A percentile compares a stretch with the other conserved stretches of the same genome.
Evolutionary conservation across 768 basidiomycete species (phyloP).

Genomic region (Nevesoporus exiguus): DNA sequence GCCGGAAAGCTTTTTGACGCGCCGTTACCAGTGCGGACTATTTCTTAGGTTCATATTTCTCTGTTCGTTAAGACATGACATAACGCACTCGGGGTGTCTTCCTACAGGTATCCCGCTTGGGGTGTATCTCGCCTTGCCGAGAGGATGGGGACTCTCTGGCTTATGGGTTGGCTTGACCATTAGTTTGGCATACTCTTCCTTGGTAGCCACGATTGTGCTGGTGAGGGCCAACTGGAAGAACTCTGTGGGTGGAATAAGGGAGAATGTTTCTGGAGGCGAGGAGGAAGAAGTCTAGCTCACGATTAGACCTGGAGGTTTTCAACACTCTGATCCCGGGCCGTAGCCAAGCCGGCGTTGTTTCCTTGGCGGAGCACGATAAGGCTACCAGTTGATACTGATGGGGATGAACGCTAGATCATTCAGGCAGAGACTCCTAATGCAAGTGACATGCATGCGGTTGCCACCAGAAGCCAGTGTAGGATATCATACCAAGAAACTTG

Average conservation of each 20-base stretch:
- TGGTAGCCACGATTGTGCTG: constrained; percentile 20
- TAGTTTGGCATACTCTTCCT: constrained; percentile 21
- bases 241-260: neutral
- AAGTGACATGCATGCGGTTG: no score
- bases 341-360: no score
- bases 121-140: constrained; percentile 22
- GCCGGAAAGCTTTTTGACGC: neutral
- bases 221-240: constrained; percentile 18
- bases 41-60: constrained; percentile 29
- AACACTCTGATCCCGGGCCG: neutral
- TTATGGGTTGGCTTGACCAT: constrained; percentile 22
- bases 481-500: no score
- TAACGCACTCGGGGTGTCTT: neutral
- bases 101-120: constrained; percentile 33
- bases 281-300: neutral
- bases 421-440: no score
- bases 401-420: no score
- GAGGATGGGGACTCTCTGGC: constrained; percentile 24
- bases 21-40: constrained; percentile 16
- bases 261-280: neutral
- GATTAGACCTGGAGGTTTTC: neutral
- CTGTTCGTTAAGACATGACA: neutral
- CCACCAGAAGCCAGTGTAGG: no score
- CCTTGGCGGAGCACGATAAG: no score
- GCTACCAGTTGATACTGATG: no score